A percentile compares a stretch with the other conserved stretches of the same genome.
These are phyloP conservation scores for Colletotrichum liaoningense DNA, from an alignment of 2,329 filamentous ascomycete species.

Conservation along the genomic window DNA sequence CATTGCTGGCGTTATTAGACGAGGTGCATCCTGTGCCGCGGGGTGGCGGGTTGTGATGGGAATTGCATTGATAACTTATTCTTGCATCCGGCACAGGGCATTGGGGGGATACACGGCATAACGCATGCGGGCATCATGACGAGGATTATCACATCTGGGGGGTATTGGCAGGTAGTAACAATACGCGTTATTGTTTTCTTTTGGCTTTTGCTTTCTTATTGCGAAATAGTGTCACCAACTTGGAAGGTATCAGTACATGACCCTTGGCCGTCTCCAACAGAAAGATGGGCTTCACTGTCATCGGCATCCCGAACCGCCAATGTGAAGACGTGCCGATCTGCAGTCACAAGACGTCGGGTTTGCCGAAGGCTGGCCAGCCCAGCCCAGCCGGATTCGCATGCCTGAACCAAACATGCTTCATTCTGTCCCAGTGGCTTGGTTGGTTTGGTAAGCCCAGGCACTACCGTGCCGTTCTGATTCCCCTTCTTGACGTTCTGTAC, in stretches of 20 bases:
- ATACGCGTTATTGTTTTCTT: neutral
- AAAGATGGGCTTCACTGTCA: neutral
- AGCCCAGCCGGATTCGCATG: too few relatives aligned
- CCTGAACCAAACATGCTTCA: too few relatives aligned
- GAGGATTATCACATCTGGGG: neutral
- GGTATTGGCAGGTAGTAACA: neutral
- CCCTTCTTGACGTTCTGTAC: too few relatives aligned
- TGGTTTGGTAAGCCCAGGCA: neutral
- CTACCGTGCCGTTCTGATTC: too few relatives aligned
- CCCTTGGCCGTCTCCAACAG: neutral
- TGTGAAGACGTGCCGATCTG: too few relatives aligned
- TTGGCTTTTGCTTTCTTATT: too few relatives aligned
- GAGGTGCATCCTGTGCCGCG: neutral
- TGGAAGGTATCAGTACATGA: neutral
- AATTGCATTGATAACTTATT: neutral
- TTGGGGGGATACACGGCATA: neutral
- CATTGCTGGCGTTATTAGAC: constrained; percentile 12
- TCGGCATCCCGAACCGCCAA: too few relatives aligned
- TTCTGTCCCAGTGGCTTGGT: neutral
- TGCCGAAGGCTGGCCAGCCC: neutral
- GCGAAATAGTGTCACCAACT: too few relatives aligned
- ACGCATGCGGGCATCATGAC: neutral
- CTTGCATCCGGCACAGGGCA: neutral
- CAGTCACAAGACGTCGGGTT: neutral
- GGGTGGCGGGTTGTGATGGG: too few relatives aligned